Conservation (phyloP, 1,284 basidiomycete genomes). For the Tremellales sp. region DNA sequence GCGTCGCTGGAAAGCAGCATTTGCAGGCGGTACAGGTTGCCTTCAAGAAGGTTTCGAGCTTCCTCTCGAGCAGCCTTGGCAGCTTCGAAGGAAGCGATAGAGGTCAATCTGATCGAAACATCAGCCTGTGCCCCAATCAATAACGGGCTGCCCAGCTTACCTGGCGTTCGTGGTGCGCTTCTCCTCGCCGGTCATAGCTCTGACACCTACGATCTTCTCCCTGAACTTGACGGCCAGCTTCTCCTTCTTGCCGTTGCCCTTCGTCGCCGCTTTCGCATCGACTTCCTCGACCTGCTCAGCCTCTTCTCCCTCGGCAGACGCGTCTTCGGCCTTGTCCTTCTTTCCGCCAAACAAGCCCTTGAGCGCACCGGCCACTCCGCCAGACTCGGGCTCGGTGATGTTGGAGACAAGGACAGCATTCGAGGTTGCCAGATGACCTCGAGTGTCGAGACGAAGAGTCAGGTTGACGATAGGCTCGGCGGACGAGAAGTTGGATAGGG, state of each 20-base stretch:
- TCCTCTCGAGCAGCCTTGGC: slow-evolving; percentile 79
- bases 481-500: slow-evolving; percentile 41
- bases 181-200: slow-evolving; percentile 67
- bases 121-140: not conserved
- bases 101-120: slow-evolving; percentile 65
- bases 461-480: slow-evolving; percentile 62
- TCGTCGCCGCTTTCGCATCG: slow-evolving; percentile 8
- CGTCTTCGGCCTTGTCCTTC: slow-evolving; percentile 31
- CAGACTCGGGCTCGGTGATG: slow-evolving; percentile 58
- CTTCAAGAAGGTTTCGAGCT: slow-evolving; percentile 85
- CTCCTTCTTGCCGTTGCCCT: slow-evolving; percentile 33
- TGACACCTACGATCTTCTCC: slow-evolving; percentile 59
- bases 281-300: slow-evolving; percentile 36
- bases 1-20: slow-evolving; percentile 68
- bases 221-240: slow-evolving; percentile 58
- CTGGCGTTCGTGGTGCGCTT: slow-evolving; percentile 66
- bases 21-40: slow-evolving; percentile 83
- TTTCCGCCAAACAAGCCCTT: slow-evolving; percentile 77
- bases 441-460: slow-evolving; percentile 72
- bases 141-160: slow-evolving; percentile 47
- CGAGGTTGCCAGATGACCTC: slow-evolving; percentile 70
- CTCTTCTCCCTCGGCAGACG: slow-evolving; percentile 35
- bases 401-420: slow-evolving; percentile 65
- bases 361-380: slow-evolving; percentile 68
- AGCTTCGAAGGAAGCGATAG: slow-evolving; percentile 71